These are phyloP conservation scores for Fusarium mundagurra DNA, from an alignment of 2,329 filamentous ascomycete species.

Conservation along the genomic window DNA sequence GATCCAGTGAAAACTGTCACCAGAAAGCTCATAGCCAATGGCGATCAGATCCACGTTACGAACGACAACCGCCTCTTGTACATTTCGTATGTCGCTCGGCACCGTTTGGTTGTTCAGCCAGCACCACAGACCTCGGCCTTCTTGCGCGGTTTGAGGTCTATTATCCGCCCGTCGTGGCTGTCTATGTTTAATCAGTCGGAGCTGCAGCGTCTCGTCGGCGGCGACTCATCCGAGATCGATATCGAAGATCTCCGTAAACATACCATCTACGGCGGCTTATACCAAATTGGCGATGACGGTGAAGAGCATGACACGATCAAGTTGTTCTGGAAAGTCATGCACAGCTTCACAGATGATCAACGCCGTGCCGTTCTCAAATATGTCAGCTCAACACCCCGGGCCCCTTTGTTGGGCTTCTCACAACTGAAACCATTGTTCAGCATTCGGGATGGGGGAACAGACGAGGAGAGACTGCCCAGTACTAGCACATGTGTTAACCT, in stretches of 20 bases:
- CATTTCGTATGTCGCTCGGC: conserved; percentile 88
- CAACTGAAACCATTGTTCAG: conserved; percentile 87
- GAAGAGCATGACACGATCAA: conserved; percentile 85
- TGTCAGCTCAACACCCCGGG: conserved; percentile 91
- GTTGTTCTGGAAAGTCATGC: conserved; percentile 93
- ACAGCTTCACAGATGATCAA: conserved; percentile 77
- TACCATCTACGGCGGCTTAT: conserved; percentile 88
- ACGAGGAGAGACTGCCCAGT: conserved; percentile 81
- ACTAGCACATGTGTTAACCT: conserved; percentile 97
- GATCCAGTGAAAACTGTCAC: conserved; percentile 70
- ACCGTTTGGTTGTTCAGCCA: conserved; percentile 85
- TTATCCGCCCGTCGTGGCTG: conserved; percentile 92
- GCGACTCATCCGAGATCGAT: conserved; percentile 86
- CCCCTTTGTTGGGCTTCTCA: conserved; percentile 87
- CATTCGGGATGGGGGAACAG: conserved; percentile 77
- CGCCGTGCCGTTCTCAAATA: conserved; percentile 91
- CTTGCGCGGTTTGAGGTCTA: conserved; percentile 82
- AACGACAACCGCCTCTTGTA: conserved; percentile 95
- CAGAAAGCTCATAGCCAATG: conserved; percentile 79
- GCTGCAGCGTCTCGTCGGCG: conserved; percentile 91
- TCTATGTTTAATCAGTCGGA: conserved; percentile 99
- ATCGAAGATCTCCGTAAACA: conserved; percentile 85
- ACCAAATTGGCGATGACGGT: conserved; percentile 87
- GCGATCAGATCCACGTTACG: conserved; percentile 81
- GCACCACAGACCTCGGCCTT: conserved; percentile 87